Evolutionary conservation across 345 rosid species (phyloP), one percentile per base, ranked within the genome.

Genomic region (Mallotus nudiflorus): DNA sequence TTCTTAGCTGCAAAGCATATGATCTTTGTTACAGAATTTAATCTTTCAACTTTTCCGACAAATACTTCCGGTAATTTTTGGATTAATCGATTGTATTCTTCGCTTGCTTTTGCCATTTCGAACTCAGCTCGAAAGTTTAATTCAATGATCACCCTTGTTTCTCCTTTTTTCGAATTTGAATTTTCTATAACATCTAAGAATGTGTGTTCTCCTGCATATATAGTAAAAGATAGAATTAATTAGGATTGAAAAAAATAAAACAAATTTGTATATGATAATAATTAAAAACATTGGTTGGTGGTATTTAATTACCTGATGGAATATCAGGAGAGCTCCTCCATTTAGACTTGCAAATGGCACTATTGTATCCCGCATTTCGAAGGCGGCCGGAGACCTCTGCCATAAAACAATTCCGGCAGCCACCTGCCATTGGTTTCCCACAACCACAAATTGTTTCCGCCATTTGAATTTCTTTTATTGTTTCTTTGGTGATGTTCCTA

Each of bases 81-180:
- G 13, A 83, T 84, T 20, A 83, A 48, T 14, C 59, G 13, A 68
- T 71, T 78, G 77, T 85, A 85, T 0, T 85, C 87, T 27, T 85
- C 83, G 59, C 75, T 85, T 31, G 87, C 85, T 69, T 82, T 83
- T 5, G 85, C 89, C 66, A 85, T 75, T 78, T 83, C 85, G 20
- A 85, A 85, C 65, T 83, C 89, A 0, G 77, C 83, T 66, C 81
- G 71, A 52, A 85, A 85, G 55, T 80, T 80, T 22, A 83, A 60
- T 60, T 85, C 89, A 9, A 85, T 77, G 63, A 84, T 77, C 46
- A 84, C 78, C 49, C 85, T 77, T 7, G 68, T 61, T 28, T 79
- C 85, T 35, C 85, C 82, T 51, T 42, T 84, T 58, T 71, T 79
- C 5, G 64, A 0, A 24, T 37, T 69, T 35, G 82, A 66, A 39